Conservation (phyloP, 1,284 basidiomycete species). For the Ceratobasidium sp. region DNA sequence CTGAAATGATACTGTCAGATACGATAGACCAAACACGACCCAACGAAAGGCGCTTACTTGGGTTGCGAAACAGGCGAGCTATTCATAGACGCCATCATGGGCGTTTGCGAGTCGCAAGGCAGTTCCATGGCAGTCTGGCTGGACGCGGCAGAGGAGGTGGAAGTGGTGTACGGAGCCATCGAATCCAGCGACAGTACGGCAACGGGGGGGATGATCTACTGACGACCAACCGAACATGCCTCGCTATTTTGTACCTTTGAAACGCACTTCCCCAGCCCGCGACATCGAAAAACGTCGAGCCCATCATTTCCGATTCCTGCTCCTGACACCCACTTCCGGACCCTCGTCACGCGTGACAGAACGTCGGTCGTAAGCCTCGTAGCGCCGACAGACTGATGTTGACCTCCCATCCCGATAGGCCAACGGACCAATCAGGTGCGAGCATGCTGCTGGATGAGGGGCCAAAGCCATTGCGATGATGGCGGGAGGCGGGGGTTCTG, state of each 20-base stretch:
- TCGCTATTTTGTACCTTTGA: conserved; percentile 30
- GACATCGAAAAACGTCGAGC: conserved; percentile 21
- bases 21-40: conserved; percentile 4
- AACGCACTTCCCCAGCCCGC: conserved; percentile 28
- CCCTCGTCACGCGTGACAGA: conserved; percentile 28
- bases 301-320: conserved; percentile 1
- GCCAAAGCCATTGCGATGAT: conserved; percentile 11
- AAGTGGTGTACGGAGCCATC: conserved; percentile 26
- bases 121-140: conserved; percentile 27
- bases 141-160: conserved; percentile 9
- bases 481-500: conserved; percentile 12
- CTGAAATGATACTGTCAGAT: conserved; percentile 6
- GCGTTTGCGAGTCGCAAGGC: conserved; percentile 8
- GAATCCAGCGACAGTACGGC: neutral
- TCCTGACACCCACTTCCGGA: conserved; percentile 16
- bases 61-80: neutral
- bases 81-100: neutral
- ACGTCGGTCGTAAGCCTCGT: neutral
- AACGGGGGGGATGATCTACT: conserved; percentile 8
- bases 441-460: neutral
- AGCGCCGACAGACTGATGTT: conserved; percentile 17
- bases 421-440: conserved; percentile 19
- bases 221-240: neutral
- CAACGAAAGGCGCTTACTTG: neutral
- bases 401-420: conserved; percentile 15